Conservation (phyloP, 495 filamentous ascomycete species). For the Terfezia claveryi region DNA sequence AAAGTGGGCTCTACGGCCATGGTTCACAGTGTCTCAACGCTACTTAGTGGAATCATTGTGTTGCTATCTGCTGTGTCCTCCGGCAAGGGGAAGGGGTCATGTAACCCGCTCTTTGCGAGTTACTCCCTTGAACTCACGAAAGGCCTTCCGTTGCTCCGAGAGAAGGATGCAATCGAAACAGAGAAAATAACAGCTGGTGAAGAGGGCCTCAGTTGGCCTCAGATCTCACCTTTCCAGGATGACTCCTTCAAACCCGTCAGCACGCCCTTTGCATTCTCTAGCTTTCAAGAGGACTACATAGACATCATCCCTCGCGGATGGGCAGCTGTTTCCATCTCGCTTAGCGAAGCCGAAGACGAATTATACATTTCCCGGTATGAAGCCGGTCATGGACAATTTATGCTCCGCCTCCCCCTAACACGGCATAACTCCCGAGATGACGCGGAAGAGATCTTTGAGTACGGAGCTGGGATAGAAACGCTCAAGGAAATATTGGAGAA, state of each 20-base stretch:
- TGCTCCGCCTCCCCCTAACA: conserved; percentile 62
- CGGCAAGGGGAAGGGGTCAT: conserved; percentile 23
- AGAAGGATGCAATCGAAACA: conserved; percentile 30
- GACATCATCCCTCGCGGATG: conserved; percentile 64
- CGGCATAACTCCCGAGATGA: conserved; percentile 59
- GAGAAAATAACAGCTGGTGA: conserved; percentile 20
- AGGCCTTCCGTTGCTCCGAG: conserved; percentile 35
- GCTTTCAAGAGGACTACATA: conserved; percentile 46
- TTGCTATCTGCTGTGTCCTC: conserved; percentile 37
- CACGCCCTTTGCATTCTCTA: conserved; percentile 26
- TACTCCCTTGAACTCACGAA: conserved; percentile 40
- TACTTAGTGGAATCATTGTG: conserved; percentile 39
- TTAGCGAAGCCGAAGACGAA: conserved; percentile 60
- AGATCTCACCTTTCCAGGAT: conserved; percentile 14
- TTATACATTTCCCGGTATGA: conserved; percentile 64
- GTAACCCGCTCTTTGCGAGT: conserved; percentile 35
- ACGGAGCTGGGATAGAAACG: conserved; percentile 51
- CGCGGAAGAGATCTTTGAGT: conserved; percentile 65
- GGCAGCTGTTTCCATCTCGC: conserved; percentile 64
- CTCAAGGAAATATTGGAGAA: conserved; percentile 58
- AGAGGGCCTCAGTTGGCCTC: conserved; percentile 28
- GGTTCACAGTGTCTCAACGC: conserved; percentile 32
- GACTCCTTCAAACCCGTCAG: conserved; percentile 10
- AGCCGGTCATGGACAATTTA: conserved; percentile 50
- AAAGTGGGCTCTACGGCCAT: conserved; percentile 28